Evolutionary conservation across 345 rosid species (phyloP).

Genomic region (Populus deltoides): DNA sequence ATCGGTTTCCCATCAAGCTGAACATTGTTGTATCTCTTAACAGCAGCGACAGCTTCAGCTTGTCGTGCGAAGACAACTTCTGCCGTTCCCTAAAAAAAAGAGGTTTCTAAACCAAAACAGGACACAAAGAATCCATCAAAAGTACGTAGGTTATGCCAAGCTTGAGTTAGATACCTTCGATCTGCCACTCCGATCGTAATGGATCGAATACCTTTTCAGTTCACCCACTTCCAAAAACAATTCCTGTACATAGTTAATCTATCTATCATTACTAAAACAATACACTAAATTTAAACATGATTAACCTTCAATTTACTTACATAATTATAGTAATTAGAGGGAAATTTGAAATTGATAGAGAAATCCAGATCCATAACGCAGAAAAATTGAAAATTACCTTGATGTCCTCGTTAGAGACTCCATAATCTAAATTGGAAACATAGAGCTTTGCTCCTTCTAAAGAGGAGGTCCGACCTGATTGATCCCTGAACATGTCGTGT

Average conservation of each 20-base stretch:
- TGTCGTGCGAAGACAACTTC: slow-evolving; percentile 79
- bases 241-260: slow-evolving; percentile 43
- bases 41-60: slow-evolving; percentile 76
- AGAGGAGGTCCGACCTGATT: slow-evolving; percentile 52
- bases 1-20: slow-evolving; percentile 95
- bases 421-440: slow-evolving; percentile 83
- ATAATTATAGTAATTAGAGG: neutral
- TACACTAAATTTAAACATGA: neutral
- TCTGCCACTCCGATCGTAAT: slow-evolving; percentile 93
- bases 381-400: slow-evolving; percentile 43
- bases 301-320: neutral
- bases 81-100: slow-evolving; percentile 79
- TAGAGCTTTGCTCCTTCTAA: slow-evolving; percentile 95
- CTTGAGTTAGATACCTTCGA: slow-evolving; percentile 70
- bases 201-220: slow-evolving; percentile 73
- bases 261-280: neutral
- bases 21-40: slow-evolving; percentile 86
- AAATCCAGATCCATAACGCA: neutral
- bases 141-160: slow-evolving; percentile 36
- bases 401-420: slow-evolving; percentile 90
- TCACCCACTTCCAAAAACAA: slow-evolving; percentile 92
- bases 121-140: slow-evolving; percentile 34
- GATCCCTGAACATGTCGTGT: slow-evolving; percentile 76
- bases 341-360: neutral
- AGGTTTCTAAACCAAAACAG: slow-evolving; percentile 38